Evolutionary conservation across 352 stramenopile species (phyloP).

Genomic region (Phytophthora hybrid): DNA sequence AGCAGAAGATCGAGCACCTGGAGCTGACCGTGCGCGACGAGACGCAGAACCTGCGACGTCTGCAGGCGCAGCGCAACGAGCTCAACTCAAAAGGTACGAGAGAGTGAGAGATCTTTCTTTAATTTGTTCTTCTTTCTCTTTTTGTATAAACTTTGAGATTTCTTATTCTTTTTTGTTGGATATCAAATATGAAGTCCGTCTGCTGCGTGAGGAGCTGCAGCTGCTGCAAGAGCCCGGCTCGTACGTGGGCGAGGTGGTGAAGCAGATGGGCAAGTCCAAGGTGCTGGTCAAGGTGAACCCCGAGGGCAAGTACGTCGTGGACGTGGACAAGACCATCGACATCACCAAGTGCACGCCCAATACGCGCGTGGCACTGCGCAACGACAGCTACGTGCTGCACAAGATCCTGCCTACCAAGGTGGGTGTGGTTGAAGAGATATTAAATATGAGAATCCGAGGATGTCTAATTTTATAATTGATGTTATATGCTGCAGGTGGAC

Average conservation of each 20-base stretch:
- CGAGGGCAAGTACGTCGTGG: slow-evolving; percentile 99
- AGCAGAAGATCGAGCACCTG: slow-evolving; percentile 96
- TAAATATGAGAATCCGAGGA: slow-evolving; percentile 12
- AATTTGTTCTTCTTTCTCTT: background rate
- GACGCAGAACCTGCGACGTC: slow-evolving; percentile 96
- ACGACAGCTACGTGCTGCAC: slow-evolving; percentile 99
- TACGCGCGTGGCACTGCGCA: slow-evolving; percentile 98
- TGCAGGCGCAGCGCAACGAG: slow-evolving; percentile 99
- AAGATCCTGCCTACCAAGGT: slow-evolving; percentile 99
- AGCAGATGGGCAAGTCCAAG: slow-evolving; percentile 99
- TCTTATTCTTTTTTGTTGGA: slow-evolving; percentile 5
- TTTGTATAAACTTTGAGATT: slow-evolving; percentile 19
- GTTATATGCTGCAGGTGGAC: slow-evolving; percentile 60
- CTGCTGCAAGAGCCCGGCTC: slow-evolving; percentile 98
- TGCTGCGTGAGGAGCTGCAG: slow-evolving; percentile 98
- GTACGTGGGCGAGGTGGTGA: slow-evolving; percentile 99
- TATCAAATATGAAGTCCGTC: slow-evolving; percentile 82
- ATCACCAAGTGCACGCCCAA: slow-evolving; percentile 98
- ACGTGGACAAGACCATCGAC: slow-evolving; percentile 98
- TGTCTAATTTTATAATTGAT: slow-evolving; percentile 22
- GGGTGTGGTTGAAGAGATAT: slow-evolving; percentile 36
- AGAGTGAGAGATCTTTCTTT: slow-evolving; percentile 1
- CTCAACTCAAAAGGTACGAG: slow-evolving; percentile 97
- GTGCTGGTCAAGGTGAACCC: slow-evolving; percentile 99
- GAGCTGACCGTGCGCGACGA: slow-evolving; percentile 95